These are phyloP conservation scores for Grosmannia penicillata DNA, from an alignment of 2,329 filamentous ascomycete species.

Conservation along the genomic window DNA sequence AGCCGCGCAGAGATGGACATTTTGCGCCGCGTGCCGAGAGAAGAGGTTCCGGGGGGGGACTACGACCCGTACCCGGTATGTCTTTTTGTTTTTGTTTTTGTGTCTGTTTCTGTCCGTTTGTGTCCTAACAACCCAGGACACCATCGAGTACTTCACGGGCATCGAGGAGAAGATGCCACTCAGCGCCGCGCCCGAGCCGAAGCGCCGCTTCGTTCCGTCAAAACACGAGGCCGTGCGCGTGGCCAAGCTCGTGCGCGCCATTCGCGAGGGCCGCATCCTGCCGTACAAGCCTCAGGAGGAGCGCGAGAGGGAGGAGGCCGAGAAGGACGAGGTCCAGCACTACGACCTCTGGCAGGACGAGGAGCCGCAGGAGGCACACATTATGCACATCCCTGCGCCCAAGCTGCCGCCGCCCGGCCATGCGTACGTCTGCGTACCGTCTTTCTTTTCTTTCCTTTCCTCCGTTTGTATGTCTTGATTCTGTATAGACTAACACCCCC, in stretches of 20 bases:
- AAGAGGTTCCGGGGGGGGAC: constrained; percentile 72
- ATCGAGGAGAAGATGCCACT: constrained; percentile 88
- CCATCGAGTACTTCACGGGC: constrained; percentile 86
- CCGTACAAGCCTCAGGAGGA: constrained; percentile 70
- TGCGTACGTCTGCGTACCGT: constrained; percentile 18
- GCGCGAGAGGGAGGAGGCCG: constrained; percentile 46
- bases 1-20: constrained; percentile 81
- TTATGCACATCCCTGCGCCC: constrained; percentile 90
- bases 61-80: constrained; percentile 79
- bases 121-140: constrained; percentile 42
- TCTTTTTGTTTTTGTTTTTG: too few relatives aligned
- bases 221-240: constrained; percentile 94
- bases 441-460: neutral
- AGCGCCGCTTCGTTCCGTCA: constrained; percentile 86
- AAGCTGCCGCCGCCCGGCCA: constrained; percentile 89
- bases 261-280: constrained; percentile 82
- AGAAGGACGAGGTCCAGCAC: constrained; percentile 54
- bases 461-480: neutral
- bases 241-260: constrained; percentile 94
- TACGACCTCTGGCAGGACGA: constrained; percentile 97
- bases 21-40: constrained; percentile 74
- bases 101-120: too few relatives aligned
- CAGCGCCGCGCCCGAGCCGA: constrained; percentile 87
- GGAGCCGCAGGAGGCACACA: constrained; percentile 62
- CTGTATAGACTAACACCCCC: neutral